Percentiles rank a stretch among this genome's conserved stretches.
phyloP scores from a whole-genome alignment of 2,329 filamentous ascomycete genomes.

The Ophiosphaerella korrae region DNA sequence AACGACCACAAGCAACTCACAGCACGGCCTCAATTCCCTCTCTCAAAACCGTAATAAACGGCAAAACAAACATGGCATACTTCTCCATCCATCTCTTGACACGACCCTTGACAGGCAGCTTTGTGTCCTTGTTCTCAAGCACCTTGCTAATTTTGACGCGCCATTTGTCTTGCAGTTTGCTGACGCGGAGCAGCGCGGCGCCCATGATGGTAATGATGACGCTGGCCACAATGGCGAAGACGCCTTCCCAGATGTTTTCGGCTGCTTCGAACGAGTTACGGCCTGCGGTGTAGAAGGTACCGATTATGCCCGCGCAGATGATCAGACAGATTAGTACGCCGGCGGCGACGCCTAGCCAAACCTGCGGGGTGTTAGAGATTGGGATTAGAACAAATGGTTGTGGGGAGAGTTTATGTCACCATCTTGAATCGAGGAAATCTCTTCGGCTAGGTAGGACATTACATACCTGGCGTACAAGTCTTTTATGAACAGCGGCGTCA shows the following conservation, averaged over 20 bases:
- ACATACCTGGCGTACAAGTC: slow-evolving; percentile 62
- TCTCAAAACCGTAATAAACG: slow-evolving; percentile 84
- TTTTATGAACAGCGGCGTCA: slow-evolving; percentile 69
- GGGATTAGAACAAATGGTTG: no score
- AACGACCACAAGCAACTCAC: slow-evolving; percentile 14
- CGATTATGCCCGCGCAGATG: slow-evolving; percentile 70
- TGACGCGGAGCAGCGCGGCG: slow-evolving; percentile 77
- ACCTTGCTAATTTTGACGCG: slow-evolving; percentile 77
- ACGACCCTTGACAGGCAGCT: slow-evolving; percentile 46
- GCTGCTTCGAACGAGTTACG: slow-evolving; percentile 68
- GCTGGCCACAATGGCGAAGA: slow-evolving; percentile 74
- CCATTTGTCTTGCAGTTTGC: slow-evolving; percentile 87
- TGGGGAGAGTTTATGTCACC: background rate
- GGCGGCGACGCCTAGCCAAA: slow-evolving; percentile 70
- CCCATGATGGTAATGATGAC: slow-evolving; percentile 84
- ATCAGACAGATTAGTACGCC: slow-evolving; percentile 69
- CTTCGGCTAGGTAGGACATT: background rate
- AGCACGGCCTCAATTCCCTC: slow-evolving; percentile 87
- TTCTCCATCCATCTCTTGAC: slow-evolving; percentile 73
- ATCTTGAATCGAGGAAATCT: background rate
- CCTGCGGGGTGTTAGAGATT: slow-evolving; percentile 1
- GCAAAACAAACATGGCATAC: slow-evolving; percentile 84
- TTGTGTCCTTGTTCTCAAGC: slow-evolving; percentile 61
- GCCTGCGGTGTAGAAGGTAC: slow-evolving; percentile 73
- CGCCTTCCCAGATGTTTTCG: slow-evolving; percentile 81